These are phyloP conservation scores for Citrus australasica DNA, from an alignment of 345 rosid genomes.

Conservation along the genomic window DNA sequence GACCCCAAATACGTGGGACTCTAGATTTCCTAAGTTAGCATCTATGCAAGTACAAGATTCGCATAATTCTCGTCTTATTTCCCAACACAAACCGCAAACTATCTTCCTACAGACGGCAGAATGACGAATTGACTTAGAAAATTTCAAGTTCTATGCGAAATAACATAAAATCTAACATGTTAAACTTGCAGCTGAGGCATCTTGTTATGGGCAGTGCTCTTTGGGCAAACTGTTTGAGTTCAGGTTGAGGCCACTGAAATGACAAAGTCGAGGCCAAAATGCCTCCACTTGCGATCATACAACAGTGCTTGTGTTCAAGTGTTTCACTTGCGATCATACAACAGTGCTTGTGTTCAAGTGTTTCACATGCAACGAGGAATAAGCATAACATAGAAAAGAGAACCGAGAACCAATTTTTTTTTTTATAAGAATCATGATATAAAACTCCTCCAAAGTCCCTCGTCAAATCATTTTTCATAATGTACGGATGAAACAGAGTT, in stretches of 20 bases:
- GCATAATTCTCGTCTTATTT: neutral
- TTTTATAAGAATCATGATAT: conserved; percentile 9
- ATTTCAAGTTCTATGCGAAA: neutral
- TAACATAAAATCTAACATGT: no score
- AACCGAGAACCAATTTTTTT: neutral
- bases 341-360: neutral
- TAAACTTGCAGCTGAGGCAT: no score
- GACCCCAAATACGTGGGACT: neutral
- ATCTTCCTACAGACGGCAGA: neutral
- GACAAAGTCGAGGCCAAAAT: no score
- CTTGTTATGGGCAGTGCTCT: neutral
- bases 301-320: neutral
- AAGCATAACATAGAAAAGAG: no score
- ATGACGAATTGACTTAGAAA: neutral
- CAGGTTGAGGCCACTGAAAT: neutral
- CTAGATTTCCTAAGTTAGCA: neutral
- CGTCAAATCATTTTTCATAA: neutral
- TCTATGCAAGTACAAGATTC: neutral
- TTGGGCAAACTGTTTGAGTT: neutral
- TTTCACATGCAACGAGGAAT: neutral
- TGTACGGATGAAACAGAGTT: neutral
- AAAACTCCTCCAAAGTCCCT: neutral
- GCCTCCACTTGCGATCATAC: neutral
- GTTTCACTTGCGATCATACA: neutral
- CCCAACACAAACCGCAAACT: neutral